These are phyloP conservation scores for Hagleromyces aurorensis DNA, from an alignment of 805 yeast species.

Conservation along the genomic window DNA sequence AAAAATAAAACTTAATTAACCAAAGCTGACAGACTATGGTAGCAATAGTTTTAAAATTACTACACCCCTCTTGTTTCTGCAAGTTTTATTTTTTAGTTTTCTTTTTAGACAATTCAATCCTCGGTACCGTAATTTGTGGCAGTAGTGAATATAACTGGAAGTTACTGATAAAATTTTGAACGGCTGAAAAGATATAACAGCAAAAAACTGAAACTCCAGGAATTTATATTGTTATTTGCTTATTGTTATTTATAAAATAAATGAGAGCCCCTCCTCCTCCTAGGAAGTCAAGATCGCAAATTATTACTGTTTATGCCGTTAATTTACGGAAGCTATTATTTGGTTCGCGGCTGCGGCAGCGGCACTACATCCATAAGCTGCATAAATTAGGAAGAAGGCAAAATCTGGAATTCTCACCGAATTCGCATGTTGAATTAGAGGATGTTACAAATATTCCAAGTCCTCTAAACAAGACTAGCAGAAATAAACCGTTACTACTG, in stretches of 20 bases:
- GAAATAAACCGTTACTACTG: slow-evolving; percentile 25
- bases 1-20: too few species aligned
- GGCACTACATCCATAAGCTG: slow-evolving; percentile 23
- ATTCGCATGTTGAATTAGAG: slow-evolving; percentile 17
- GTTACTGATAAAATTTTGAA: too few species aligned
- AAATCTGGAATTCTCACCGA: slow-evolving; percentile 8
- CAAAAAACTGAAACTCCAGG: too few species aligned
- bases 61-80: too few species aligned
- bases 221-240: too few species aligned
- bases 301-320: slow-evolving; percentile 10
- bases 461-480: slow-evolving; percentile 10
- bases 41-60: too few species aligned
- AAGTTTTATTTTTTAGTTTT: too few species aligned
- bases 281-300: slow-evolving; percentile 20
- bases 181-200: slow-evolving; percentile 1
- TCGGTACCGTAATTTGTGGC: too few species aligned
- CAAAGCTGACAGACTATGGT: too few species aligned
- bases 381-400: slow-evolving; percentile 8
- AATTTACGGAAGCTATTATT: slow-evolving; percentile 14
- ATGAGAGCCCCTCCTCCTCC: slow-evolving; percentile 32
- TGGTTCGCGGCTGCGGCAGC: slow-evolving; percentile 13
- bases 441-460: slow-evolving; percentile 23
- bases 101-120: too few species aligned
- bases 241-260: too few species aligned
- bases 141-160: too few species aligned